These are phyloP conservation scores for Podospora appendiculata DNA, from an alignment of 495 filamentous ascomycete genomes.

Conservation along the genomic window DNA sequence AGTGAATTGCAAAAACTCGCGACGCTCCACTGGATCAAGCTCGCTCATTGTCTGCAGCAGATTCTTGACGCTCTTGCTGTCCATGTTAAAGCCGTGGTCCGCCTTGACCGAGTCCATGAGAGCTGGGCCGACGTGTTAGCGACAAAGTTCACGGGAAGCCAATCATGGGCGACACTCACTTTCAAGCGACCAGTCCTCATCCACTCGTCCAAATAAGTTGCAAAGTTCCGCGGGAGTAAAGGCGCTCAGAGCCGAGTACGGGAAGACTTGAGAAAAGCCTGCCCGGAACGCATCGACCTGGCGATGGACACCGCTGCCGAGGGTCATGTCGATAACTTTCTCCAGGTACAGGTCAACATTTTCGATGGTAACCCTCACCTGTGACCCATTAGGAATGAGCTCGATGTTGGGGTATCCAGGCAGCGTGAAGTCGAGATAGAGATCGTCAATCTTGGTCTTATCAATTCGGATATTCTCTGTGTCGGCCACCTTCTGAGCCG, in stretches of 20 bases:
- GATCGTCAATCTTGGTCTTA: conserved; percentile 71
- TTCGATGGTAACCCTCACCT: conserved; percentile 71
- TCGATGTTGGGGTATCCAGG: conserved; percentile 91
- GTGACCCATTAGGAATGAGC: conserved; percentile 63
- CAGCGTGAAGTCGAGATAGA: conserved; percentile 87
- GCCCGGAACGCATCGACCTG: conserved; percentile 87
- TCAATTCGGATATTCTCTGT: conserved; percentile 63
- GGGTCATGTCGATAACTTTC: conserved; percentile 82
- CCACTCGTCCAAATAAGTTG: conserved; percentile 85
- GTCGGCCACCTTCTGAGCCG: conserved; percentile 61
- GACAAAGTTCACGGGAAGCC: neutral
- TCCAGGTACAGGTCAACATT: conserved; percentile 86
- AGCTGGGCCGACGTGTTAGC: conserved; percentile 41
- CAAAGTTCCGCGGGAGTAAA: conserved; percentile 98
- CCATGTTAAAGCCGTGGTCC: conserved; percentile 99
- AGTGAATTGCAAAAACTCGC: conserved; percentile 96
- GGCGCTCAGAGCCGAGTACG: conserved; percentile 82
- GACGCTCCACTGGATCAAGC: conserved; percentile 61
- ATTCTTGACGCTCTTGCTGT: conserved; percentile 93
- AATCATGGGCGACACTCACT: conserved; percentile 48
- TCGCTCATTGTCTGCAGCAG: conserved; percentile 95
- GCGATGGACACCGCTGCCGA: conserved; percentile 76
- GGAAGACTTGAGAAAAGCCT: conserved; percentile 95
- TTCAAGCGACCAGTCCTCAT: conserved; percentile 97
- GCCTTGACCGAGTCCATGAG: conserved; percentile 98